Conservation (phyloP, 106 monocot species). For the Apostasia ramifera region DNA sequence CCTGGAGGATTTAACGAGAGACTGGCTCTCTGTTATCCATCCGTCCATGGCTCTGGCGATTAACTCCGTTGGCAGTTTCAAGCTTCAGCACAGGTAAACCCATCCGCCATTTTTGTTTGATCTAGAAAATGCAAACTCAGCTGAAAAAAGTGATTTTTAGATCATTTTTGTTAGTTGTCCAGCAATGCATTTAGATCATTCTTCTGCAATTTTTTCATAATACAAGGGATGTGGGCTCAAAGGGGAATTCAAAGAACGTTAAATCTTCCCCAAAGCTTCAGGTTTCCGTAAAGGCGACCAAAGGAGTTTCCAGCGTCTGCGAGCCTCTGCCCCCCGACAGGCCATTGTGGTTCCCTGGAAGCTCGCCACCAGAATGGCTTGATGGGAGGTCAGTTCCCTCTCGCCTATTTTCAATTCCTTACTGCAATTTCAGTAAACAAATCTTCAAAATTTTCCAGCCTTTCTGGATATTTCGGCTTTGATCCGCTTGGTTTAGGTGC, state of each 20-base stretch:
- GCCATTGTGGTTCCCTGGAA: constrained; percentile 91
- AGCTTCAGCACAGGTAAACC: neutral
- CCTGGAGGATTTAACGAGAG: no score
- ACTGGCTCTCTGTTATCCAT: neutral
- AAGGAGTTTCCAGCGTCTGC: constrained; percentile 77
- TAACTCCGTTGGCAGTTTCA: neutral
- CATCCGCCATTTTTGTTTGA: neutral
- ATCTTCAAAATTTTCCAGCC: constrained; percentile 25
- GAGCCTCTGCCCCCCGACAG: constrained; percentile 83
- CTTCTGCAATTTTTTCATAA: neutral
- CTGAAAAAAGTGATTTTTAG: neutral
- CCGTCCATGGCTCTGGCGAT: neutral
- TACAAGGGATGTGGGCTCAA: neutral
- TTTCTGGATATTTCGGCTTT: constrained; percentile 87
- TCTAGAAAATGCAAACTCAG: neutral
- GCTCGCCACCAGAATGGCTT: constrained; percentile 86
- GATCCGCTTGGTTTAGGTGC: constrained; percentile 88
- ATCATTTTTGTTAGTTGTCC: neutral
- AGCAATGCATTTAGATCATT: neutral
- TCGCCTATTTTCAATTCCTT: neutral
- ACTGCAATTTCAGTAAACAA: neutral
- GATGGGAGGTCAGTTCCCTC: constrained; percentile 62
- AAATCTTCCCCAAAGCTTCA: constrained; percentile 7
- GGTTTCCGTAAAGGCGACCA: constrained; percentile 28
- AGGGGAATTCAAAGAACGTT: neutral